These are phyloP conservation scores for Striga asiatica DNA, from an alignment of 257 asterid genomes.

Conservation along the genomic window DNA sequence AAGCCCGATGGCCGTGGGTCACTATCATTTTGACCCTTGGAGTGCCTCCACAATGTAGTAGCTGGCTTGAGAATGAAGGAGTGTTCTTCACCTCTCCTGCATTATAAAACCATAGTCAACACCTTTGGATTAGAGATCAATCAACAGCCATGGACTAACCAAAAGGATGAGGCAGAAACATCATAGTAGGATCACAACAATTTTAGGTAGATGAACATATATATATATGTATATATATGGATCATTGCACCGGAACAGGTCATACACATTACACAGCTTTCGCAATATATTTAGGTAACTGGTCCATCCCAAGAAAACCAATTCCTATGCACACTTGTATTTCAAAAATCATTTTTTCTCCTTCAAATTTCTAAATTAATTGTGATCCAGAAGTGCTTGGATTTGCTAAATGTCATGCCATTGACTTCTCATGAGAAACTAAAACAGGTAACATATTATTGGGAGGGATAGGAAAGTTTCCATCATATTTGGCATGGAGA, in stretches of 20 bases:
- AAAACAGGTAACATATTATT: not conserved
- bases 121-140: conserved; percentile 16
- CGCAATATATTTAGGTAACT: not conserved
- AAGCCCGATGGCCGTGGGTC: conserved; percentile 25
- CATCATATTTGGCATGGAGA: not conserved
- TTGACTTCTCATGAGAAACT: conserved; percentile 9
- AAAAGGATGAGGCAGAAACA: not conserved
- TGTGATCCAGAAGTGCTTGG: not conserved
- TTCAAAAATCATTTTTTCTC: not conserved
- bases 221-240: too few relatives aligned
- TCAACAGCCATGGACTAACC: conserved; percentile 12
- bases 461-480: not conserved
- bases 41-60: conserved; percentile 45
- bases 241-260: too few relatives aligned
- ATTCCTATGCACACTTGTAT: too few relatives aligned
- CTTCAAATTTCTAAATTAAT: not conserved
- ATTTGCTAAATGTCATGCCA: not conserved
- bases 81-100: conserved; percentile 99
- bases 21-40: conserved; percentile 30
- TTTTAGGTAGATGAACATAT: too few relatives aligned
- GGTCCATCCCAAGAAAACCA: not conserved
- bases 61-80: conserved; percentile 91
- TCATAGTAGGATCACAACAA: too few relatives aligned
- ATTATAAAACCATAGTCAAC: conserved; percentile 16
- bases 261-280: conserved; percentile 7